Evolutionary conservation across 2,329 filamentous ascomycete species (phyloP).

Genomic region (Knufia fluminis): DNA sequence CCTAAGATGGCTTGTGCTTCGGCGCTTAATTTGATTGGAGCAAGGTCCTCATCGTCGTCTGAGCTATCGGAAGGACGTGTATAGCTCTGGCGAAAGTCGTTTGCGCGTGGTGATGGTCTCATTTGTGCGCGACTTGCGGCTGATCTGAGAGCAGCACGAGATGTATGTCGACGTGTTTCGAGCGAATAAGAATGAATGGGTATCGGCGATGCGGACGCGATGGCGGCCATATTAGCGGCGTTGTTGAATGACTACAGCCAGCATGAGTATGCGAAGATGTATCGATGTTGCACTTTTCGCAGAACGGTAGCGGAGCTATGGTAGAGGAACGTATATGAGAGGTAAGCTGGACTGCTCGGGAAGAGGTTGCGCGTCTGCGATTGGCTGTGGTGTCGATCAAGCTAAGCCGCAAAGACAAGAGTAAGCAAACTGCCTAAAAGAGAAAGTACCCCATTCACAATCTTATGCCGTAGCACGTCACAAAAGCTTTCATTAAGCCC

Average conservation of each 20-base stretch:
- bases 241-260: neutral
- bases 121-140: conserved; percentile 23
- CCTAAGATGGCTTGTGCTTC: conserved; percentile 76
- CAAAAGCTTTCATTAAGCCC: no score
- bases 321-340: neutral
- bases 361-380: neutral
- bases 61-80: conserved; percentile 68
- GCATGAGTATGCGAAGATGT: conserved; percentile 2
- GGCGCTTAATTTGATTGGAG: conserved; percentile 88
- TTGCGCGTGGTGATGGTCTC: conserved; percentile 13
- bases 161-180: conserved; percentile 30
- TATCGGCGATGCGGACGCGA: conserved; percentile 13
- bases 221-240: conserved; percentile 5
- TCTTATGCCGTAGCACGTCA: no score
- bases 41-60: conserved; percentile 87
- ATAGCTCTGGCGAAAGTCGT: conserved; percentile 26
- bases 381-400: neutral
- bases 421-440: no score
- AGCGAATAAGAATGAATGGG: conserved; percentile 21
- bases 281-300: conserved; percentile 1
- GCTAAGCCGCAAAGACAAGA: no score
- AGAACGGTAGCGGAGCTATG: neutral
- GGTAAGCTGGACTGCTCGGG: neutral
- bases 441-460: no score
- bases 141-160: conserved; percentile 28